Conservation (phyloP, 1,284 basidiomycete species). For the Ceratobasidium sp. region DNA sequence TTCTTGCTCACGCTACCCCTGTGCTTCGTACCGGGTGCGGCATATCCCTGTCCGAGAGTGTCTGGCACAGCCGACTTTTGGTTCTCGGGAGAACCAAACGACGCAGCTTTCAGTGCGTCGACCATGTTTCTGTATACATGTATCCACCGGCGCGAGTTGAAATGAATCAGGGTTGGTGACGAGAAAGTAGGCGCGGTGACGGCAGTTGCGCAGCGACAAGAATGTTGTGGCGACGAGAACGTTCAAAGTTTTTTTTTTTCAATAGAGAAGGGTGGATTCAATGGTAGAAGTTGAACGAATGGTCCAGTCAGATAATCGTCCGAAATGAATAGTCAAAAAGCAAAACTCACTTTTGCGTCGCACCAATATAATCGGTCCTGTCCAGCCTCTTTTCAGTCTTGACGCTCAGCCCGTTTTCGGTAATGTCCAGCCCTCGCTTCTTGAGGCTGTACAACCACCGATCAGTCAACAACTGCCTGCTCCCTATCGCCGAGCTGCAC, state of each 20-base stretch:
- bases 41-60: constrained; percentile 4
- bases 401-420: constrained; percentile 64
- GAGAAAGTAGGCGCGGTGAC: not conserved
- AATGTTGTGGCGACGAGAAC: not conserved
- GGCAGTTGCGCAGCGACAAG: not conserved
- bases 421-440: constrained; percentile 62
- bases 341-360: constrained; percentile 67
- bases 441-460: constrained; percentile 56
- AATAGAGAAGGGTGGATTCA: not conserved
- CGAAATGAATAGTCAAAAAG: too few species aligned
- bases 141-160: not conserved
- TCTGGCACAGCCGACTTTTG: constrained; percentile 12
- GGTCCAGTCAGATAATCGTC: not conserved
- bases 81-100: constrained; percentile 28
- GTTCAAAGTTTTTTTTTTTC: too few species aligned
- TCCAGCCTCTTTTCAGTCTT: constrained; percentile 66
- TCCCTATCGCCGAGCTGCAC: not conserved
- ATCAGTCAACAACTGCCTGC: not conserved
- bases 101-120: constrained; percentile 12
- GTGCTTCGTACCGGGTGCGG: constrained; percentile 8
- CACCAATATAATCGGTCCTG: constrained; percentile 69
- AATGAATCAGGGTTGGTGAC: not conserved
- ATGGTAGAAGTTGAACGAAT: not conserved
- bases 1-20: constrained; percentile 26
- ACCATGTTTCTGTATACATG: constrained; percentile 25